These are phyloP conservation scores for Pseudocercospora cruenta DNA, from an alignment of 2,329 filamentous ascomycete genomes.

Conservation along the genomic window DNA sequence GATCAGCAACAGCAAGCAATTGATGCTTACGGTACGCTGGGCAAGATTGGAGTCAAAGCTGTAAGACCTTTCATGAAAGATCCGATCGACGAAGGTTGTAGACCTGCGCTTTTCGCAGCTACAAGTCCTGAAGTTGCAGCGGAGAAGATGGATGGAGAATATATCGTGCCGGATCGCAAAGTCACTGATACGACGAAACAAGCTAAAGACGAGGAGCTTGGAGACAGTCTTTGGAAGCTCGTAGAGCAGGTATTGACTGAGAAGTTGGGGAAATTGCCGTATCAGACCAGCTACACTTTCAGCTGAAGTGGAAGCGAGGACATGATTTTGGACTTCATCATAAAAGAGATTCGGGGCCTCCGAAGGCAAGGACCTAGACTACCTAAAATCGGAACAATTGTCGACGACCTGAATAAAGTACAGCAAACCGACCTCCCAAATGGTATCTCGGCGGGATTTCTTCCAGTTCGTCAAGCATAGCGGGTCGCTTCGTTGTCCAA, in stretches of 20 bases:
- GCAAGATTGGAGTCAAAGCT: slow-evolving; percentile 50
- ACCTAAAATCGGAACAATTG: slow-evolving; percentile 3
- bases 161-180: slow-evolving; percentile 56
- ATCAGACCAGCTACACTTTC: slow-evolving; percentile 19
- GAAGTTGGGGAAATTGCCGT: slow-evolving; percentile 40
- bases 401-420: neutral
- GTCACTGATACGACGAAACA: slow-evolving; percentile 48
- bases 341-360: neutral
- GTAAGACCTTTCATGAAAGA: slow-evolving; percentile 55
- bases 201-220: slow-evolving; percentile 48
- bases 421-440: slow-evolving; percentile 6
- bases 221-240: slow-evolving; percentile 51
- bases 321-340: neutral
- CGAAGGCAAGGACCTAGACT: slow-evolving; percentile 13
- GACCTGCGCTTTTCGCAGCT: slow-evolving; percentile 53
- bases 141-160: slow-evolving; percentile 52
- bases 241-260: slow-evolving; percentile 50
- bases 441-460: neutral
- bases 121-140: slow-evolving; percentile 49
- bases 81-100: slow-evolving; percentile 52
- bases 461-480: neutral
- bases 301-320: neutral
- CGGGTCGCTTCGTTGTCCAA: neutral
- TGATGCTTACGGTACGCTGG: slow-evolving; percentile 53
- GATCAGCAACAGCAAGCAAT: slow-evolving; percentile 54